Conservation (phyloP, 2,329 filamentous ascomycete genomes). For the Sphaerulina musiva region DNA sequence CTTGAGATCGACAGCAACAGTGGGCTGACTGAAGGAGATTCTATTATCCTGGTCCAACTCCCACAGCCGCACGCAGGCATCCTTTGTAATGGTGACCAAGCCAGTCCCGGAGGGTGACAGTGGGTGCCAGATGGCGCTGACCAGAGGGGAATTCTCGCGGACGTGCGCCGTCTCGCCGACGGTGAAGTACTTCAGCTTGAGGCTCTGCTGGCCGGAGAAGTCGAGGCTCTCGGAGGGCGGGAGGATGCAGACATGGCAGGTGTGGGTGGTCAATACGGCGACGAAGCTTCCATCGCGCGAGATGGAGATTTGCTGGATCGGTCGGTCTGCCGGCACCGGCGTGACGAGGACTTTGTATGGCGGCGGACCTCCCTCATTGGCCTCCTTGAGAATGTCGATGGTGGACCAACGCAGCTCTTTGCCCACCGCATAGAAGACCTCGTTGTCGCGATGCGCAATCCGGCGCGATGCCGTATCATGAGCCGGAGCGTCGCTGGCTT, state of each 20-base stretch:
- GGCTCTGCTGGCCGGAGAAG: conserved; percentile 57
- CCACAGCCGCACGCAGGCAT: conserved; percentile 85
- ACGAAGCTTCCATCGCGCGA: conserved; percentile 77
- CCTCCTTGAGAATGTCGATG: conserved; percentile 68
- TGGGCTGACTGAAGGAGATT: conserved; percentile 78
- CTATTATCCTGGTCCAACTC: conserved; percentile 77
- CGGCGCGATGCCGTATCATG: conserved; percentile 41
- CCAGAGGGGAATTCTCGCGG: conserved; percentile 72
- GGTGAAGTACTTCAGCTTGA: conserved; percentile 81
- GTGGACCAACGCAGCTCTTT: conserved; percentile 91
- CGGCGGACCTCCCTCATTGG: conserved; percentile 13
- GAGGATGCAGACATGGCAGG: conserved; percentile 78
- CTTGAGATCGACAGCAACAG: conserved; percentile 77
- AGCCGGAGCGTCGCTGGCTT: conserved; percentile 34
- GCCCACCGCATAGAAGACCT: conserved; percentile 81
- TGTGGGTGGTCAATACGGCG: conserved; percentile 79
- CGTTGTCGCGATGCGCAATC: conserved; percentile 74
- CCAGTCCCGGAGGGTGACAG: conserved; percentile 74
- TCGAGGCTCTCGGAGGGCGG: conserved; percentile 73
- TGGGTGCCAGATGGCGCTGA: conserved; percentile 85
- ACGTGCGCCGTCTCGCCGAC: conserved; percentile 91
- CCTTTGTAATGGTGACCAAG: conserved; percentile 79
- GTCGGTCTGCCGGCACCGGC: conserved; percentile 58
- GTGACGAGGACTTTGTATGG: conserved; percentile 54
- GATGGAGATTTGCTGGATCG: conserved; percentile 77